Percentiles rank a stretch among this genome's conserved stretches.
Evolutionary conservation across 805 yeast species (phyloP).

Genomic region (Wickerhamomyces subpelliculosus): DNA sequence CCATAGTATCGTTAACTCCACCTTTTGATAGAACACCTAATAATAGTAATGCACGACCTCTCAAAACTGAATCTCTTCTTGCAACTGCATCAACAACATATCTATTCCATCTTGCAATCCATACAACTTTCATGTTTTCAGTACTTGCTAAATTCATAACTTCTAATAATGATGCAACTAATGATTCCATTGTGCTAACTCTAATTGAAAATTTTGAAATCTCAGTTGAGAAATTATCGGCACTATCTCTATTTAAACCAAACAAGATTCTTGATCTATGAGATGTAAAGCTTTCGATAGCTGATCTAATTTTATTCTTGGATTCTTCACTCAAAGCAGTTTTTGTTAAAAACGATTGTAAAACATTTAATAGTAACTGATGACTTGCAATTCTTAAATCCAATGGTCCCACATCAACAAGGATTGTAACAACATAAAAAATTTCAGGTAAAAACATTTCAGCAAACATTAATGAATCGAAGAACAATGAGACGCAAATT

Average conservation of each 20-base stretch:
- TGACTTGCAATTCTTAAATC: slow-evolving; percentile 56
- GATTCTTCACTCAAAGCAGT: slow-evolving; percentile 38
- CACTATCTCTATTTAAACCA: slow-evolving; percentile 55
- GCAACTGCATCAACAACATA: slow-evolving; percentile 58
- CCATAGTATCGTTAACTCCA: slow-evolving; percentile 55
- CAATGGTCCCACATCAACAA: slow-evolving; percentile 41
- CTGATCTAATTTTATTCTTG: slow-evolving; percentile 35
- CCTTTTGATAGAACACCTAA: slow-evolving; percentile 61
- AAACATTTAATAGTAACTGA: slow-evolving; percentile 54
- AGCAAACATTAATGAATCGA: slow-evolving; percentile 57
- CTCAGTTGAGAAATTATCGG: slow-evolving; percentile 28
- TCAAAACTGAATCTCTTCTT: slow-evolving; percentile 47
- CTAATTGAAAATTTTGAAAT: slow-evolving; percentile 31
- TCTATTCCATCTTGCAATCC: slow-evolving; percentile 63
- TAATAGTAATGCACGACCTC: slow-evolving; percentile 60
- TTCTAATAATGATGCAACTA: slow-evolving; percentile 48
- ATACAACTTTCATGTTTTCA: slow-evolving; percentile 39
- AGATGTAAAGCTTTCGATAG: slow-evolving; percentile 38
- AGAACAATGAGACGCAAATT: slow-evolving; percentile 57
- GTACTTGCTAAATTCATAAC: slow-evolving; percentile 45
- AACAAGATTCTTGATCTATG: slow-evolving; percentile 63
- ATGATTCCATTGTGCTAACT: slow-evolving; percentile 43
- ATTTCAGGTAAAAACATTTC: slow-evolving; percentile 67
- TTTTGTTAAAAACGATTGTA: slow-evolving; percentile 61
- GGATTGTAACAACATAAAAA: slow-evolving; percentile 56